phyloP scores from a whole-genome alignment of 352 stramenopile species.

The Globisporangium ultimum region DNA sequence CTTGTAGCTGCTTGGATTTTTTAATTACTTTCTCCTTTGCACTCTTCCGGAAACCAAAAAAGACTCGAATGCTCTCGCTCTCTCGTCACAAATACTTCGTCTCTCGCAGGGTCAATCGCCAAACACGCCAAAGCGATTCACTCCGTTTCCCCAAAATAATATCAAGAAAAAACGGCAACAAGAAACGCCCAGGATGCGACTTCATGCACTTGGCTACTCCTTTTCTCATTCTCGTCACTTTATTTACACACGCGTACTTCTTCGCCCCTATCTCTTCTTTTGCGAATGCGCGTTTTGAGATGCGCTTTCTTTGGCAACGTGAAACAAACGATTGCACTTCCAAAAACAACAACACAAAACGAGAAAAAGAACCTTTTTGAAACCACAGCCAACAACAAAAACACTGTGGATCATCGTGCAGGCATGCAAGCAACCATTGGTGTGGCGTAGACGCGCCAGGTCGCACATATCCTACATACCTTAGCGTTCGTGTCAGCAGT shows the following conservation, averaged over 20 bases:
- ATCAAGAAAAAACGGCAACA: neutral
- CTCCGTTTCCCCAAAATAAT: neutral
- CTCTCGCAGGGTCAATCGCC: too few species aligned
- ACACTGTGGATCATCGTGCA: too few species aligned
- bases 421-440: too few species aligned
- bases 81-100: too few species aligned
- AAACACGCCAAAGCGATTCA: neutral
- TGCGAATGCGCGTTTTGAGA: neutral
- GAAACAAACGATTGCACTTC: neutral
- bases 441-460: neutral
- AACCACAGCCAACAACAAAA: neutral
- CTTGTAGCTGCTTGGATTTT: neutral
- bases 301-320: neutral
- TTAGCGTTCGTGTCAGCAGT: neutral
- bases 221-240: neutral
- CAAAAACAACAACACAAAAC: neutral
- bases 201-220: neutral
- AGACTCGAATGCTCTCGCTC: too few species aligned
- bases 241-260: neutral
- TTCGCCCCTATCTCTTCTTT: neutral
- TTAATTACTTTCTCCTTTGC: neutral
- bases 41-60: neutral
- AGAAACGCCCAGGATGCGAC: neutral
- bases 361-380: neutral
- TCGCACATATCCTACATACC: neutral